phyloP scores from a whole-genome alignment of 2,329 filamentous ascomycete genomes.

The Aspergillus brasiliensis region DNA sequence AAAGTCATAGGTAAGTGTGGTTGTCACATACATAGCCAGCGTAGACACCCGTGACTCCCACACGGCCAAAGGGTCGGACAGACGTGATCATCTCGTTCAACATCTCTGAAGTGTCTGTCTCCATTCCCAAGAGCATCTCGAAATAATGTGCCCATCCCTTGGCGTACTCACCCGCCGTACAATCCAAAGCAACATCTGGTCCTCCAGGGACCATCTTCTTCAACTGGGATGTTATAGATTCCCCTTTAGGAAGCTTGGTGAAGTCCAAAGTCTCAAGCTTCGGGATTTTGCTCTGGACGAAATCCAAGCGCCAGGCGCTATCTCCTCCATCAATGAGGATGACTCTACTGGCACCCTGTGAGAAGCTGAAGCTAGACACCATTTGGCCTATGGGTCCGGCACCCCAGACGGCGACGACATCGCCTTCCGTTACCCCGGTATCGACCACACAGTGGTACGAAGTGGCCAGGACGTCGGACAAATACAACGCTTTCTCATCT shows the following conservation, averaged over 20 bases:
- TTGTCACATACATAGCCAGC: constrained; percentile 56
- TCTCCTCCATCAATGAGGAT: constrained; percentile 76
- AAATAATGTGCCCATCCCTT: constrained; percentile 65
- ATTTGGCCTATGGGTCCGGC: constrained; percentile 85
- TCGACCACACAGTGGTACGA: constrained; percentile 82
- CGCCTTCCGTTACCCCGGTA: constrained; percentile 74
- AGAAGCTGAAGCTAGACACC: constrained; percentile 65
- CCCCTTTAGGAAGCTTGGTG: constrained; percentile 61
- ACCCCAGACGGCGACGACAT: constrained; percentile 83
- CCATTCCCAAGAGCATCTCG: constrained; percentile 64
- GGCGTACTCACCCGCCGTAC: constrained; percentile 64
- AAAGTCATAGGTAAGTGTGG: not conserved
- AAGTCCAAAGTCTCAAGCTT: constrained; percentile 72
- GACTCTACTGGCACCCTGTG: constrained; percentile 72
- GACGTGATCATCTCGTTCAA: constrained; percentile 59
- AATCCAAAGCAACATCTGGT: constrained; percentile 74
- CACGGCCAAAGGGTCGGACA: constrained; percentile 62
- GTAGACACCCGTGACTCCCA: constrained; percentile 75
- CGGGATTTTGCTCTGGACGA: constrained; percentile 64
- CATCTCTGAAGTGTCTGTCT: constrained; percentile 76
- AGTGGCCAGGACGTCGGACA: constrained; percentile 79
- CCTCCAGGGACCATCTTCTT: constrained; percentile 75
- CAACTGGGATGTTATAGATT: constrained; percentile 69
- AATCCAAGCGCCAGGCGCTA: constrained; percentile 66
- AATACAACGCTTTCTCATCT: constrained; percentile 79